phyloP scores from a whole-genome alignment of 2,329 filamentous ascomycete species.

The Lasiodiplodia gonubiensis region DNA sequence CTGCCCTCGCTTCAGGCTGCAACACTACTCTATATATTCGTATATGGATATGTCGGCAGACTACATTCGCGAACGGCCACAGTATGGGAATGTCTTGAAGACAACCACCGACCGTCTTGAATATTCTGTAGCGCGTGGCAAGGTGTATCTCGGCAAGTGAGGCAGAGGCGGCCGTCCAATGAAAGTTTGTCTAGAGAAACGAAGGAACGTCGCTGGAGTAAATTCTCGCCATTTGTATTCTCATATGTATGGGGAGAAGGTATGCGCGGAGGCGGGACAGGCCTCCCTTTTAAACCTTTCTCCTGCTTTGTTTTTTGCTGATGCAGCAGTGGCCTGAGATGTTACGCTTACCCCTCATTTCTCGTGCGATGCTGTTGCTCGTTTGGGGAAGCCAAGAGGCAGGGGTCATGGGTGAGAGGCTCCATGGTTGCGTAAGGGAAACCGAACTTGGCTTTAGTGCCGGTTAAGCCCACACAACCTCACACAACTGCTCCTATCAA shows the following conservation, averaged over 20 bases:
- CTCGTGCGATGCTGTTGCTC: slow-evolving; percentile 1
- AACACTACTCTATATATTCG: neutral
- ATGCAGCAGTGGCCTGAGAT: neutral
- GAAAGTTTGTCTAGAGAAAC: neutral
- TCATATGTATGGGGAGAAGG: neutral
- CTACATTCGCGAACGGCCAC: slow-evolving; percentile 10
- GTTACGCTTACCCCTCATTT: slow-evolving; percentile 10
- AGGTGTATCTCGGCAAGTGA: slow-evolving; percentile 16
- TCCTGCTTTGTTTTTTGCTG: neutral
- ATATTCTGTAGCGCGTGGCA: slow-evolving; percentile 1
- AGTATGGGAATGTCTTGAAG: neutral
- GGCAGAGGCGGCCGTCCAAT: slow-evolving; percentile 14
- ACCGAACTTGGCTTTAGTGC: neutral
- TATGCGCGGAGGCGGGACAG: neutral
- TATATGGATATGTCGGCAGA: slow-evolving; percentile 3
- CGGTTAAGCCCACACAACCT: neutral
- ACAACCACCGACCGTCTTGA: neutral
- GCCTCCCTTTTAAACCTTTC: neutral
- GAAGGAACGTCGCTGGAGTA: slow-evolving; percentile 19
- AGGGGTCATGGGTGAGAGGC: neutral
- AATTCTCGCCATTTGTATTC: slow-evolving; percentile 3
- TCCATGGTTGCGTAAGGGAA: neutral
- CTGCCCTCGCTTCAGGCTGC: too few species aligned
- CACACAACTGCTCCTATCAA: neutral
- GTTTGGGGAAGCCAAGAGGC: neutral